A percentile compares a stretch with the other conserved stretches of the same genome.
These are phyloP conservation scores for Sugiyamaella marilandica DNA, from an alignment of 805 yeast species.

Conservation along the genomic window DNA sequence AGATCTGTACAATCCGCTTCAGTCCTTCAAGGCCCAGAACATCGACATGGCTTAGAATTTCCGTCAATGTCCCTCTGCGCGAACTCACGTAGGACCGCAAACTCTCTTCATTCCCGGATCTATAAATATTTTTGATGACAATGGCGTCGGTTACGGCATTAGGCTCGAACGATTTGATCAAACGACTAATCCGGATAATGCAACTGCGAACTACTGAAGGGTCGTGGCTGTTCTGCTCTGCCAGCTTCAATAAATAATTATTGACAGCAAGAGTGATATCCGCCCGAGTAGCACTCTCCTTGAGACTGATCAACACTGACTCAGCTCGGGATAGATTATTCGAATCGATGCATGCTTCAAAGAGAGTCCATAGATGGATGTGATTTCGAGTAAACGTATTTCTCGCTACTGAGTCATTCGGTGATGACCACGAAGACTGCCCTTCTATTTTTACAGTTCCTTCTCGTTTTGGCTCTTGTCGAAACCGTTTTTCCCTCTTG, in stretches of 20 bases:
- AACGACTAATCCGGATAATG: conserved; percentile 32
- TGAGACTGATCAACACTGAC: conserved; percentile 57
- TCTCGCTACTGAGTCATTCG: conserved; percentile 27
- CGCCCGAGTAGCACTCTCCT: conserved; percentile 41
- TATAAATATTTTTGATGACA: conserved; percentile 44
- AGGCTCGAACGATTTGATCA: conserved; percentile 35
- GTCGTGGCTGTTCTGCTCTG: conserved; percentile 39
- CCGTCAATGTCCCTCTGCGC: conserved; percentile 20
- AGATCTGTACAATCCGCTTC: conserved; percentile 27
- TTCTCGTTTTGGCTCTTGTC: not conserved
- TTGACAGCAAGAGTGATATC: conserved; percentile 64
- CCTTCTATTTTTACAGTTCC: conserved; percentile 8
- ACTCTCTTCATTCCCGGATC: conserved; percentile 15
- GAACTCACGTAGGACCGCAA: conserved; percentile 18
- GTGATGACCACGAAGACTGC: conserved; percentile 31
- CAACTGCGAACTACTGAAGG: conserved; percentile 43
- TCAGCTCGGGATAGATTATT: conserved; percentile 67
- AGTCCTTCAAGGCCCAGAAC: conserved; percentile 48
- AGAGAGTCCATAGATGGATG: conserved; percentile 65
- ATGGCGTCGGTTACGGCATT: conserved; percentile 61
- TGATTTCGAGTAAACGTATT: conserved; percentile 47
- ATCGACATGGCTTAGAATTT: conserved; percentile 46
- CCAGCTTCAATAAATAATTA: conserved; percentile 47
- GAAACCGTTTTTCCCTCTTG: not conserved
- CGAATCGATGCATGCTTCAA: conserved; percentile 72